These are phyloP conservation scores for Ogataea paradorogensis DNA, from an alignment of 805 yeast genomes.

Conservation along the genomic window DNA sequence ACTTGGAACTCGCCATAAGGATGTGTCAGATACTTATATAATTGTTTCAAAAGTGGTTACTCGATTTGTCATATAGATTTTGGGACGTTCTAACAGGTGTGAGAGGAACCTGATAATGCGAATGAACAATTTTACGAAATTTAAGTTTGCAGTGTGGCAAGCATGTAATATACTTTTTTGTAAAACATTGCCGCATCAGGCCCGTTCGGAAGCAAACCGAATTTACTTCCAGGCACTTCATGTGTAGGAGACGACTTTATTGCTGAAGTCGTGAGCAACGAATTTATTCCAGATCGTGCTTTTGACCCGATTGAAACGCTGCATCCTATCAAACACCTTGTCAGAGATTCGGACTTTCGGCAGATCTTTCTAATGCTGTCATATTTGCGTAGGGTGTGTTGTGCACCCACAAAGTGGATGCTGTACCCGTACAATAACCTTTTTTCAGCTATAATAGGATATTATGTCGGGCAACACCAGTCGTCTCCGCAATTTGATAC, in stretches of 20 bases:
- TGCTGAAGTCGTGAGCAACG: too few relatives aligned
- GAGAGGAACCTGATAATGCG: conserved; percentile 6
- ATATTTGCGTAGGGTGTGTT: conserved; percentile 1
- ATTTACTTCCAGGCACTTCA: neutral
- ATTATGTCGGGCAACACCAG: neutral
- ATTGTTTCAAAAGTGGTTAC: conserved; percentile 10
- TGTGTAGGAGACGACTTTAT: too few relatives aligned
- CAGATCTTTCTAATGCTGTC: neutral
- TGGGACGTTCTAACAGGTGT: conserved; percentile 2
- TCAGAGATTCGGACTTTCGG: neutral
- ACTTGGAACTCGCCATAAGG: conserved; percentile 6
- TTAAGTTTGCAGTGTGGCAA: conserved; percentile 9
- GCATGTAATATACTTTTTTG: conserved; percentile 2
- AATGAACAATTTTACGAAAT: conserved; percentile 1
- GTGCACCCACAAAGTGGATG: conserved; percentile 1
- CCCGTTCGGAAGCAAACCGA: neutral
- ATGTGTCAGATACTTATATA: conserved; percentile 14
- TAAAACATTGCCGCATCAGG: conserved; percentile 2
- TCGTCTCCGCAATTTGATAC: conserved; percentile 1
- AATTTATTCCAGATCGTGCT: too few relatives aligned
- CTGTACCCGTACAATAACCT: neutral
- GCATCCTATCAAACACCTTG: too few relatives aligned
- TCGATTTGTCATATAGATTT: conserved; percentile 1
- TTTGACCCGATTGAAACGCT: too few relatives aligned
- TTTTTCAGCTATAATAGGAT: neutral